Evolutionary conservation across 164 flowering plant genomes (phyloP), one percentile per base, ranked within the genome.

Genomic region (Piper longum): DNA sequence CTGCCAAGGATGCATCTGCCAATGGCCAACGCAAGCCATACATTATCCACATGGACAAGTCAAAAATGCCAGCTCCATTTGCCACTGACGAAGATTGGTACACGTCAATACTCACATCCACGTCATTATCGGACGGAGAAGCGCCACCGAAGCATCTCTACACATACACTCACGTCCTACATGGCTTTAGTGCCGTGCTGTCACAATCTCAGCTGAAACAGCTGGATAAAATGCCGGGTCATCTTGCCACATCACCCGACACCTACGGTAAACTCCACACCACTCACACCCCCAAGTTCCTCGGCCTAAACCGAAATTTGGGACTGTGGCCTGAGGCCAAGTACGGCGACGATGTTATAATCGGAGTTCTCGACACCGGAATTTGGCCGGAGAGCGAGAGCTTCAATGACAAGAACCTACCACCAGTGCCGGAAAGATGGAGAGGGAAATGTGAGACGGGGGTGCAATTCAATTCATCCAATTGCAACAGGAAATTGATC

Each of bases 371-470:
- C 9, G 69, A 66, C 63, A 66, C 48, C 41, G 88, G 88, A 2
- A 74, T 81, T 7, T 81, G 81, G 36, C 36, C 36, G 36, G 36
- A 26, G 36, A 26, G 36, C 36, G 36, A 26, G 36, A 26, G 79
- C 60, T 83, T 83, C 66, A 57, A 67, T 5, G 83, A 77, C 59
- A 26, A 62, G 1, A 77, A 71, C 0, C 69, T 81, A 14, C 64
- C 74, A 6, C 69, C 80, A 0, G 75, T 75, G 1, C 82, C 87
- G 14, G 36, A 62, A 3, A 40, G 43, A 4, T 83, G 85, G 83
- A 73, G 68, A 60, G 85, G 87, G 8, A 12, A 7, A 0, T 81
- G 87, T 59, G 79, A 78, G 60, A 59, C 69, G 36, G 62, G 63
- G 3, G 7, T 59, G 0, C 57, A 58, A 5, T 68, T 68, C 63